These are phyloP conservation scores for Candida chauliodis DNA, from an alignment of 805 yeast genomes.

Conservation along the genomic window DNA sequence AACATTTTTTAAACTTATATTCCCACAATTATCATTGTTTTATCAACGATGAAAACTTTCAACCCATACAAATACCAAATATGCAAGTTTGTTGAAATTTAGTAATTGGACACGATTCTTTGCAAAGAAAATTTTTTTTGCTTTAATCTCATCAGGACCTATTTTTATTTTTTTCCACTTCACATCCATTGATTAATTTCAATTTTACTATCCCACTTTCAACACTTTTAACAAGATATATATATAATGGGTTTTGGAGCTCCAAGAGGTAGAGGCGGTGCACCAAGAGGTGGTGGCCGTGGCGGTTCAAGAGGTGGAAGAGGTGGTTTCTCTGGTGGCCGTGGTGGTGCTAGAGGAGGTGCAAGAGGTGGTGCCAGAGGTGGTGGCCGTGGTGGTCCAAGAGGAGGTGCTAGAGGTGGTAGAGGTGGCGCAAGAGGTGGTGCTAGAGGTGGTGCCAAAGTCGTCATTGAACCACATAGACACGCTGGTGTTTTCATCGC, in stretches of 20 bases:
- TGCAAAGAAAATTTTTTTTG: neutral
- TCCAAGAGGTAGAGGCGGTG: conserved; percentile 58
- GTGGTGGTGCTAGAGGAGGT: conserved; percentile 56
- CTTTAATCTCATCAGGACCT: conserved; percentile 2
- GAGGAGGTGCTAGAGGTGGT: conserved; percentile 54
- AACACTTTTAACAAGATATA: conserved; percentile 1
- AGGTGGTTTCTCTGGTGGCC: conserved; percentile 55
- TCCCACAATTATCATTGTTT: no score
- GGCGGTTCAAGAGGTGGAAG: conserved; percentile 44
- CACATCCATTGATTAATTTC: conserved; percentile 7
- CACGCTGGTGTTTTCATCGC: conserved; percentile 99
- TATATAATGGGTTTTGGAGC: conserved; percentile 67
- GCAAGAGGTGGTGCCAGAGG: conserved; percentile 49
- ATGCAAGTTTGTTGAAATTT: conserved; percentile 6
- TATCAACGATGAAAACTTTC: no score
- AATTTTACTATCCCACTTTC: neutral
- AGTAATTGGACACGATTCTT: neutral
- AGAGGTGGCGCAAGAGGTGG: conserved; percentile 77
- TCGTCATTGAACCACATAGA: conserved; percentile 96
- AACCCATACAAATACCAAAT: conserved; percentile 4
- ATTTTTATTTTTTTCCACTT: neutral
- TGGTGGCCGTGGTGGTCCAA: conserved; percentile 37
- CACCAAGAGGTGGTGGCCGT: conserved; percentile 36
- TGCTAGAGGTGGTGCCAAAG: conserved; percentile 90
- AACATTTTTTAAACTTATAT: no score